Conservation (phyloP, 768 basidiomycete species). For the Pleurotus salmoneostramineus region DNA sequence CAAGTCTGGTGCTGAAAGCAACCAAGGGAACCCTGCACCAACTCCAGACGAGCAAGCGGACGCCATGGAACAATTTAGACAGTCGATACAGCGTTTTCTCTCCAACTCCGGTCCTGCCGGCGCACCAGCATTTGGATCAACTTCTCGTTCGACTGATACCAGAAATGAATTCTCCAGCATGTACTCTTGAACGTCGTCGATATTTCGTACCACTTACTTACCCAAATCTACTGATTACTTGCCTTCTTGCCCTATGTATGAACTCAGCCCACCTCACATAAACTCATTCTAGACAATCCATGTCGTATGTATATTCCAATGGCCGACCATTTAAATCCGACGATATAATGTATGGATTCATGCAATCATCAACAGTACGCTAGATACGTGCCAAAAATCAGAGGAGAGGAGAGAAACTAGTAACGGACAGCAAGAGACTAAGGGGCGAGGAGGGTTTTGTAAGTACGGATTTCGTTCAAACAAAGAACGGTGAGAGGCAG, state of each 20-base stretch:
- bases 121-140: neutral
- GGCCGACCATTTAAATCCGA: neutral
- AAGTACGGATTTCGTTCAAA: neutral
- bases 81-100: neutral
- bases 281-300: neutral
- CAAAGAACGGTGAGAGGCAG: neutral
- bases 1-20: conserved; percentile 9
- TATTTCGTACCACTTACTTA: neutral
- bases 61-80: neutral
- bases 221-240: neutral
- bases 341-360: conserved; percentile 8
- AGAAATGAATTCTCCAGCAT: conserved; percentile 43
- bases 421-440: neutral
- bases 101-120: neutral
- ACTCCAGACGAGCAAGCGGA: neutral
- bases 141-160: conserved; percentile 12
- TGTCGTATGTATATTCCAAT: neutral
- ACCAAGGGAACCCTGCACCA: neutral
- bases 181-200: conserved; percentile 43
- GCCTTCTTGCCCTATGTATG: too few species aligned
- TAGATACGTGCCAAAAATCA: neutral
- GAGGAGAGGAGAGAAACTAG: neutral
- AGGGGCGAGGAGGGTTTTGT: neutral
- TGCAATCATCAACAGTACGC: conserved; percentile 7
- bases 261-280: too few species aligned